Evolutionary conservation across 2,329 filamentous ascomycete genomes (phyloP), one percentile per base, ranked within the genome.

Genomic region (Aspergillus jensenii): DNA sequence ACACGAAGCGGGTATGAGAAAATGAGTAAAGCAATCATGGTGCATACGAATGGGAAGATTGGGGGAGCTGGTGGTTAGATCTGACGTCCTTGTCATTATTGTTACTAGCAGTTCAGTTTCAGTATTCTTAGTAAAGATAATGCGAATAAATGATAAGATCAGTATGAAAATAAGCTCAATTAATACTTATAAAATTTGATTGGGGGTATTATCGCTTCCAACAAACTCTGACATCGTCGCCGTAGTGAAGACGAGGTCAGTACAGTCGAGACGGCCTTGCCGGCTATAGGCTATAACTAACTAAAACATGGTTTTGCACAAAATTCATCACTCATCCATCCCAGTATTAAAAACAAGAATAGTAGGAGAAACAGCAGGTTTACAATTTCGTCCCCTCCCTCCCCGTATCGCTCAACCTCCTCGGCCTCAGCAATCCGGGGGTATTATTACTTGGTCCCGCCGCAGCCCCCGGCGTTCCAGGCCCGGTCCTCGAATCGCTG

Each of bases 381-480:
- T 37, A 71, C 12, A 71, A 59, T 58, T 77, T 77, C n/a, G 74
- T 78, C 25, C 75, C 75, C 60, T 78, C 75, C 17, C 75, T 71
- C 31, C 71, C 73, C 56, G 68, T 69, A 62, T 78, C 76, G 58
- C 75, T 78, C 9, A 74, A 64, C 52, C 76, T 65, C 39, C 76
- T 67, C 6, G 69, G 65, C 25, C 73, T 65, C 45, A 71, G 55
- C 7, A 65, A 56, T 4, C 62, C 65, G 2, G 68, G 50, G 4
- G 56, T 49, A 52, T 59, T 46, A 53, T 25, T 53, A 23, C 53
- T 55, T 12, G 45, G 21, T 4, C 35, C 43, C 37, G 27, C 43
- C 6, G 25, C 52, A 8, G 43, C 44, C 21, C 35, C 46, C 9
- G 27, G 27, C 15, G 37, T 17, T 14, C 23, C 37, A 11, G 48